phyloP scores from a whole-genome alignment of 306 rosid species.

The Sicyos edulis region DNA sequence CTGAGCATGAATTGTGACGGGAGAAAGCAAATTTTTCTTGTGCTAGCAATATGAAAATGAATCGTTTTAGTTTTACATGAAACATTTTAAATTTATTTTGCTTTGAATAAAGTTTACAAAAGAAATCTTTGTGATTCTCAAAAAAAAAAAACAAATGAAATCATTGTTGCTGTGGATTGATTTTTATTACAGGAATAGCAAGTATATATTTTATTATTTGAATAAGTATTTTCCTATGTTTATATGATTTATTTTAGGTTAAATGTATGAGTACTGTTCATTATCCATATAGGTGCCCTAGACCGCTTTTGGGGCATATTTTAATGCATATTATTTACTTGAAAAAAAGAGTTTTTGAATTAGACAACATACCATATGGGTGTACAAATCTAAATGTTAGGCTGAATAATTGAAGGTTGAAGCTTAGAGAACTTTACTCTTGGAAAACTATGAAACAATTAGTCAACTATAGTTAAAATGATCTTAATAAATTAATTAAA shows the following conservation, averaged over 20 bases:
- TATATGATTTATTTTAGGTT: not conserved
- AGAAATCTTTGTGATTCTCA: no score
- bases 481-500: no score
- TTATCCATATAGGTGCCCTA: not conserved
- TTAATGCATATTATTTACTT: no score
- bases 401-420: not conserved
- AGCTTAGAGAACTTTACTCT: no score
- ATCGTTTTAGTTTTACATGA: not conserved
- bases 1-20: conserved; percentile 1
- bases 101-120: not conserved
- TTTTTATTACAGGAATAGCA: no score
- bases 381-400: not conserved
- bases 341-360: no score
- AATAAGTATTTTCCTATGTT: not conserved
- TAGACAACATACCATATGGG: no score
- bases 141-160: no score
- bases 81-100: no score
- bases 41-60: not conserved
- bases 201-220: not conserved
- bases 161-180: not conserved
- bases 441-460: no score
- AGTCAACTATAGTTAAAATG: no score
- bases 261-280: not conserved
- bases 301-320: not conserved
- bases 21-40: not conserved